Evolutionary conservation across 2,329 filamentous ascomycete genomes (phyloP), one percentile per base, ranked within the genome.

Genomic region (Colletotrichum nymphaeae): DNA sequence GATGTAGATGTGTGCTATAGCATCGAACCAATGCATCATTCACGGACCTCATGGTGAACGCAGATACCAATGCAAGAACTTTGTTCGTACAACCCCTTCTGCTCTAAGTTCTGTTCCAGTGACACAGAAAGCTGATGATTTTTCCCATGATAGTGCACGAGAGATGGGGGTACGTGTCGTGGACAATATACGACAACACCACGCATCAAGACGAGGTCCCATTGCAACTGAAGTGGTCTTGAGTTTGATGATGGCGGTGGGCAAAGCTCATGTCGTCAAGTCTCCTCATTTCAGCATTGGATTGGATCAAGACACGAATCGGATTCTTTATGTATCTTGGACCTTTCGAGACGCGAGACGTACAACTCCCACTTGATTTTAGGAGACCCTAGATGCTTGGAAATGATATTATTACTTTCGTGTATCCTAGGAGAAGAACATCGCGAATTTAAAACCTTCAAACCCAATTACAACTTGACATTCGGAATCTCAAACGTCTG

Each of bases 401-500:
- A 7, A 9, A 49, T 19, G 19, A n/a, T n/a, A 9, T 7, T 3
- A 3, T 49, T 49, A 49, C 55, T 7, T 55, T 32, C 28, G 26
- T 57, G 8, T 30, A 30, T 58, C 16, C 22, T 56, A 37, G 37
- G 37, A 37, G 28, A 64, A 53, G 6, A 53, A 42, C 11, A 35
- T 24, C 22, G 30, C n/a, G 2, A 52, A 14, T 5, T 5, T 11
- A 3, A 1, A 22, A 7, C 19, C 9, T n/a, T 1, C 0, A 16
- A 32, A 37, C 19, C 7, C 11, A 30, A 35, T 55, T 58, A 79
- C 16, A 79, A 49, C 37, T 76, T 75, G 1, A 81, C 78, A n/a
- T 76, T 78, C 1, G 73, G 64, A 16, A 85, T 70, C 70, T 85
- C 83, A 64, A 84, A 85, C 0, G 83, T 85, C 76, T 84, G 81